phyloP scores from a whole-genome alignment of 2,329 filamentous ascomycete species.

The Arthrocladium fulminans region DNA sequence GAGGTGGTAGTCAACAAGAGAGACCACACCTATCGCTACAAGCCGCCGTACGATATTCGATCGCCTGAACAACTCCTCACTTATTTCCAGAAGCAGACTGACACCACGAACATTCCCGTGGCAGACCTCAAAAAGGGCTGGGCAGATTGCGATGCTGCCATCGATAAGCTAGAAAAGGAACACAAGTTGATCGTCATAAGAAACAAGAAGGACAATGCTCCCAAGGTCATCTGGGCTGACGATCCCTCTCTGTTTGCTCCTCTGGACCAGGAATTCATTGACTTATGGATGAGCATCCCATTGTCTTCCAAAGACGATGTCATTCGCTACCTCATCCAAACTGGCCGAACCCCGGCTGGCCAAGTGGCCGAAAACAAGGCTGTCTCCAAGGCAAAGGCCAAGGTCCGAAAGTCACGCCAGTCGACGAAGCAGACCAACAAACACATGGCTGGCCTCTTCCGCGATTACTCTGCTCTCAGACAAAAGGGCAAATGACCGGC shows the following conservation, averaged over 20 bases:
- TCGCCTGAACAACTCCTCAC: constrained; percentile 67
- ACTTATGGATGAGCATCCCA: constrained; percentile 77
- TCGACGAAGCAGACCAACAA: constrained; percentile 77
- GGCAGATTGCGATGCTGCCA: constrained; percentile 69
- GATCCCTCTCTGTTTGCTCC: constrained; percentile 65
- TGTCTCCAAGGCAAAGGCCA: constrained; percentile 55
- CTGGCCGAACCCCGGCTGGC: constrained; percentile 71
- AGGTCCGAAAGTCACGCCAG: constrained; percentile 47
- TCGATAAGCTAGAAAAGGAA: constrained; percentile 67
- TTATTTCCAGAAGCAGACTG: constrained; percentile 71
- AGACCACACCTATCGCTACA: constrained; percentile 66
- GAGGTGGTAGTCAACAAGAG: constrained; percentile 1
- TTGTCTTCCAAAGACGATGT: constrained; percentile 56
- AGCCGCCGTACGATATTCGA: constrained; percentile 73
- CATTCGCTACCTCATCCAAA: constrained; percentile 57
- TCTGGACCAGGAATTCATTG: constrained; percentile 74
- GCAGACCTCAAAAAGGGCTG: constrained; percentile 95
- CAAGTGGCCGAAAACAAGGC: constrained; percentile 56
- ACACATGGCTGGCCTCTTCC: constrained; percentile 54
- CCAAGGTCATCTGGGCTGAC: constrained; percentile 81
- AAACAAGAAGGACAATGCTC: constrained; percentile 84
- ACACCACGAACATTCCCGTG: constrained; percentile 70
- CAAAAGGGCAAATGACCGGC: constrained; percentile 14
- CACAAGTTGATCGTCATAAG: constrained; percentile 77
- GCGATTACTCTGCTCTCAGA: constrained; percentile 19